Conservation (phyloP, 192 early-diverging fungal species). For the Umbelopsis isabellina region DNA sequence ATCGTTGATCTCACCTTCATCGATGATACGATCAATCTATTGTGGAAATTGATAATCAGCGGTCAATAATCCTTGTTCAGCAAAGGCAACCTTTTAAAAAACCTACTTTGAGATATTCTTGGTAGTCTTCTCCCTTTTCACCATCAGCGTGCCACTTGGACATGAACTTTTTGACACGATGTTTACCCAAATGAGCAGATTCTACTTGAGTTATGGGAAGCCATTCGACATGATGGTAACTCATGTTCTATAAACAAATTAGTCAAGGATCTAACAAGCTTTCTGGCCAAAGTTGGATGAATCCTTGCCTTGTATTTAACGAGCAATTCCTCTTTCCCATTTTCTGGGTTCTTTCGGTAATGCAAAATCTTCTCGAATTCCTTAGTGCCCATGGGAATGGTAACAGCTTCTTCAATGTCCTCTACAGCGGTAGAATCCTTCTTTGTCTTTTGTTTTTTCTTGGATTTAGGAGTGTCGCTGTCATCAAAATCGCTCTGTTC, state of each 20-base stretch:
- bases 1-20: conserved; percentile 74
- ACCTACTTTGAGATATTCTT: conserved; percentile 61
- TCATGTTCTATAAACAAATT: conserved; percentile 48
- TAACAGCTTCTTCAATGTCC: conserved; percentile 49
- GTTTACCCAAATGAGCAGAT: conserved; percentile 63
- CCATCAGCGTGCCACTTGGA: conserved; percentile 61
- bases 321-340: conserved; percentile 63
- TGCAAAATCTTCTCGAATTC: conserved; percentile 57
- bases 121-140: conserved; percentile 66
- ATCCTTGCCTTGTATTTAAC: conserved; percentile 79
- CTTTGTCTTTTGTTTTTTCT: conserved; percentile 25
- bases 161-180: conserved; percentile 75
- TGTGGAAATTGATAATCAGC: not conserved
- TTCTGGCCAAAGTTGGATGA: not conserved
- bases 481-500: conserved; percentile 39
- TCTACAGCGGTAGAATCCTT: conserved; percentile 19
- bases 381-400: conserved; percentile 56
- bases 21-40: conserved; percentile 80
- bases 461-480: conserved; percentile 8
- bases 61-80: not conserved
- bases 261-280: not conserved
- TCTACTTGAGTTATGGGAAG: conserved; percentile 53
- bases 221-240: conserved; percentile 78
- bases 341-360: conserved; percentile 44
- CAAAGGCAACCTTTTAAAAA: not conserved